Evolutionary conservation across 148 eudicot species (phyloP).

Genomic region (Linanthus parryae): DNA sequence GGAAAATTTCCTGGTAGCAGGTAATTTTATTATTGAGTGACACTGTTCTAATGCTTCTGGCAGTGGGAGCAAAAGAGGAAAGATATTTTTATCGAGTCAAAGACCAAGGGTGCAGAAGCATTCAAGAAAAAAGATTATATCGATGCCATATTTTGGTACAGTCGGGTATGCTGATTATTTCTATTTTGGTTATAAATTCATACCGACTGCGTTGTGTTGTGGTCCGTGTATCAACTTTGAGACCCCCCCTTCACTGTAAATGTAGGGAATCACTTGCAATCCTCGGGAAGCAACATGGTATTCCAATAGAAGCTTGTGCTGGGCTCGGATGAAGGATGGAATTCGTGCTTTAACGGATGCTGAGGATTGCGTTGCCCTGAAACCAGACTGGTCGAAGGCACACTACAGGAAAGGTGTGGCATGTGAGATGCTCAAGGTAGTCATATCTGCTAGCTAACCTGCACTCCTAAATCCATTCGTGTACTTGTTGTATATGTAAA

Average conservation of each 20-base stretch:
- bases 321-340: slow-evolving; percentile 13
- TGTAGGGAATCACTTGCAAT: slow-evolving; percentile 13
- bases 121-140: slow-evolving; percentile 15
- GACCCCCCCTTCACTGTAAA: too few relatives aligned
- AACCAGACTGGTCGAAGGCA: slow-evolving; percentile 25
- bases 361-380: slow-evolving; percentile 16
- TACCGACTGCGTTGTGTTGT: neutral
- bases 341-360: slow-evolving; percentile 21
- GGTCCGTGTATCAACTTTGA: neutral
- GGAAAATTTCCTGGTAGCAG: neutral
- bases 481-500: neutral
- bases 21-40: slow-evolving; percentile 2
- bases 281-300: slow-evolving; percentile 9
- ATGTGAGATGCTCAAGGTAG: slow-evolving; percentile 19
- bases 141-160: slow-evolving; percentile 20
- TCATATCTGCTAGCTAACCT: neutral
- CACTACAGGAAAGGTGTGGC: slow-evolving; percentile 27
- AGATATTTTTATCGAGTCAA: slow-evolving; percentile 3
- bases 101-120: slow-evolving; percentile 18
- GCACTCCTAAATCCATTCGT: too few relatives aligned
- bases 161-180: slow-evolving; percentile 8
- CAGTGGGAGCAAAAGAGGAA: slow-evolving; percentile 10
- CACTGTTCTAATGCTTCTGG: neutral
- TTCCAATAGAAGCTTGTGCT: slow-evolving; percentile 25
- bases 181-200: too few relatives aligned